Evolutionary conservation across 2,329 filamentous ascomycete species (phyloP), one percentile per base, ranked within the genome.

Genomic region (Mycocentrospora acerina): DNA sequence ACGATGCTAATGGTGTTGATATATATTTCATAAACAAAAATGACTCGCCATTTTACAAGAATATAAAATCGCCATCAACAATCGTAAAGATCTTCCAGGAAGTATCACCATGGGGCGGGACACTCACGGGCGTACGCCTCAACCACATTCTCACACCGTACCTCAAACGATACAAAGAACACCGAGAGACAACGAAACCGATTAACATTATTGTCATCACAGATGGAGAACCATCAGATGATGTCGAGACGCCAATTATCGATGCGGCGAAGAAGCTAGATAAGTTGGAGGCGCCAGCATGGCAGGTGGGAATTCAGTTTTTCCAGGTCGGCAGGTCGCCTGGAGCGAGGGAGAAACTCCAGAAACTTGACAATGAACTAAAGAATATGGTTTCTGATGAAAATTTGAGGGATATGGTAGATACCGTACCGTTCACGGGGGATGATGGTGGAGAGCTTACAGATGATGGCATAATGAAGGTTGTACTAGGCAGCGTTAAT

Each of bases 151-250:
- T 96, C 4, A 72, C 76, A 30, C 82, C 86, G 0, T 96, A 96
- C 60, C 62, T 95, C 3, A 60, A 69, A 11, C 63, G 72, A 16
- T 79, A 82, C 49, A 71, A 79, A 51, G 59, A 55, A 0, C 62
- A 74, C 13, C 67, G 70, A 0, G 69, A 75, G 3, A 66, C 69
- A 11, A 74, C 86, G 16, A 90, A 89, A 60, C 89, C 90, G 1
- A 72, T 95, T 31, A 96, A 96, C 60, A 78, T 97, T 64, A 95
- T 97, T 55, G 84, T 94, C 46, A 86, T 97, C 59, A 97, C 93
- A 0, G 91, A 97, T 62, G 93, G 93, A 4, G 81, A 76, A 26
- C 83, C 93, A 1, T 82, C 77, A 1, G 90, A 96, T 62, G 88
- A 95, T 49, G 82, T 86, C 0, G 86, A 90, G 64, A 75, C 74